phyloP scores from a whole-genome alignment of 305 asterid genomes.

The Fraxinus floribunda region DNA sequence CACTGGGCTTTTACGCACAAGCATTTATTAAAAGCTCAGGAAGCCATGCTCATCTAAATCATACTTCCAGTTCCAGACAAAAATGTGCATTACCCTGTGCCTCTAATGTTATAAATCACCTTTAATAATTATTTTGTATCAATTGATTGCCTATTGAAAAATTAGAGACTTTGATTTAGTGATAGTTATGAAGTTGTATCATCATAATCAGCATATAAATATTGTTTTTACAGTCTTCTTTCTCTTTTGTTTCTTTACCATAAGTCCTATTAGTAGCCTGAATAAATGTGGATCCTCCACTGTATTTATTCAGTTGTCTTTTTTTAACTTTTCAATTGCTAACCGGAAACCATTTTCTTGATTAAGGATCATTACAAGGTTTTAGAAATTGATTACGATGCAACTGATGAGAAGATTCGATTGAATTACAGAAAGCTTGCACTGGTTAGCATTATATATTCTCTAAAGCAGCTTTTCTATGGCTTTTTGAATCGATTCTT shows the following conservation, averaged over 20 bases:
- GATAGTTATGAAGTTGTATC: background rate
- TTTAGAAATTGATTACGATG: constrained; percentile 65
- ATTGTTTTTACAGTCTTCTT: background rate
- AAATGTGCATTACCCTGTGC: background rate
- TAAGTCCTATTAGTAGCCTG: background rate
- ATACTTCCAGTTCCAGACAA: background rate
- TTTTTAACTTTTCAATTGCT: background rate
- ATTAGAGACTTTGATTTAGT: background rate
- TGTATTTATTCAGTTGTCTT: background rate
- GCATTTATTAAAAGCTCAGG: background rate
- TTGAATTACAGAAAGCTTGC: constrained; percentile 61
- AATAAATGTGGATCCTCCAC: background rate
- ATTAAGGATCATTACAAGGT: constrained; percentile 64
- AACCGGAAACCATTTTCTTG: constrained; percentile 1
- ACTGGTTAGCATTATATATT: constrained; percentile 24
- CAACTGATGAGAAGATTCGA: constrained; percentile 62
- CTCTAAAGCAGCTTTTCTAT: constrained; percentile 7
- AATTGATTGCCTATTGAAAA: background rate
- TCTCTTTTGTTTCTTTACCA: background rate
- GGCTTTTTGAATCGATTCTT: background rate
- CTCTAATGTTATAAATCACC: background rate
- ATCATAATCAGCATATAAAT: background rate
- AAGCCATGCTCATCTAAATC: background rate
- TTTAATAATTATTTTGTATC: background rate
- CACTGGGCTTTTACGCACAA: background rate